Evolutionary conservation across 768 basidiomycete species (phyloP).

Genomic region (Boletus rubroflammeus): DNA sequence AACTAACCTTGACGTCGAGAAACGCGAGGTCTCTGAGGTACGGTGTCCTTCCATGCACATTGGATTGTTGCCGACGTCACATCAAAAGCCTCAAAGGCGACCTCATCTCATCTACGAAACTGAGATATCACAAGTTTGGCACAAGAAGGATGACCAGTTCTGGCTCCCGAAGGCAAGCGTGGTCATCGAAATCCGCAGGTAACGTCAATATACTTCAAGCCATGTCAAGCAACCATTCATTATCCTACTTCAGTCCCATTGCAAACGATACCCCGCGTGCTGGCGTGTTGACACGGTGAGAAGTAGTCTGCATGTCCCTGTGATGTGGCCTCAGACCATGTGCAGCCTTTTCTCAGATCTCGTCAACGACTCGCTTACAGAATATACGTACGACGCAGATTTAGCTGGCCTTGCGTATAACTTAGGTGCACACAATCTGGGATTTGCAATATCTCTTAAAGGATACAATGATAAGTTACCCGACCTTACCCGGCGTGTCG

Average conservation of each 20-base stretch:
- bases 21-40: conserved; percentile 63
- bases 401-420: conserved; percentile 83
- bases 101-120: conserved; percentile 77
- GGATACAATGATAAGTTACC: conserved; percentile 94
- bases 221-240: not conserved
- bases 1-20: conserved; percentile 77
- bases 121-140: conserved; percentile 74
- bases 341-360: conserved; percentile 76
- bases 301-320: not conserved
- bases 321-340: not conserved
- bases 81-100: conserved; percentile 60
- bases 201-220: conserved; percentile 7
- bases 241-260: conserved; percentile 41
- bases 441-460: conserved; percentile 61
- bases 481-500: conserved; percentile 66
- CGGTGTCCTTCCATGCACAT: conserved; percentile 4
- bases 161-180: conserved; percentile 90
- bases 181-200: conserved; percentile 75
- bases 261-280: conserved; percentile 63
- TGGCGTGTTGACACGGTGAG: conserved; percentile 69
- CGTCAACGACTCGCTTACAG: conserved; percentile 83
- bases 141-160: conserved; percentile 96
- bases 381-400: conserved; percentile 90
- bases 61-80: not conserved
- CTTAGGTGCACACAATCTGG: conserved; percentile 58